A percentile compares a stretch with the other conserved stretches of the same genome.
These are phyloP conservation scores for Mortierella sp. DNA, from an alignment of 371 early-diverging fungal genomes.

Conservation along the genomic window DNA sequence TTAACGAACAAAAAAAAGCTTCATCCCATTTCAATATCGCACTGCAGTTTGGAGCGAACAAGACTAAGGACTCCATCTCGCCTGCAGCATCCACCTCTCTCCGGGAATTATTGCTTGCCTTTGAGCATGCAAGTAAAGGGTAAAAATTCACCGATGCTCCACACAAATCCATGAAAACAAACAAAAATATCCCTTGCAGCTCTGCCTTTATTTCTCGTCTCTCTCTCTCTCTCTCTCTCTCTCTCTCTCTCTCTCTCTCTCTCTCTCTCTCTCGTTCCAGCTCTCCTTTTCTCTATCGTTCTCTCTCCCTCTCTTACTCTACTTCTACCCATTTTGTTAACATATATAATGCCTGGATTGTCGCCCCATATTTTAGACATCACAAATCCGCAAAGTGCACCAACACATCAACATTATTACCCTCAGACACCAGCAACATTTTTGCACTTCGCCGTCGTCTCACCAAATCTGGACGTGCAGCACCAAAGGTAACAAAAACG, in stretches of 20 bases:
- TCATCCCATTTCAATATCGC: constrained; percentile 15
- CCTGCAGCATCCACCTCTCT: constrained; percentile 29
- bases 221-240: neutral
- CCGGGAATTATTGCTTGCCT: constrained; percentile 25
- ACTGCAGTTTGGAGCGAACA: constrained; percentile 31
- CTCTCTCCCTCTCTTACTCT: neutral
- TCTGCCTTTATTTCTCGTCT: constrained; percentile 6
- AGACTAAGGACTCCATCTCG: neutral
- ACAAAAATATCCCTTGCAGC: neutral
- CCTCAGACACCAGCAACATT: neutral
- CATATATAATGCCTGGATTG: neutral
- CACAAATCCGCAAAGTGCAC: neutral
- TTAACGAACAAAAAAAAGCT: neutral
- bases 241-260: neutral
- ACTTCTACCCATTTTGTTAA: neutral
- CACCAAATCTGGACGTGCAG: neutral
- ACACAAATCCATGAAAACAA: neutral
- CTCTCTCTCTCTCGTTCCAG: neutral
- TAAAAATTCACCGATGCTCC: constrained; percentile 4
- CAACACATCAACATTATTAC: neutral
- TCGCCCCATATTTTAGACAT: neutral
- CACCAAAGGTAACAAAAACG: neutral
- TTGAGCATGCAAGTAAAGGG: constrained; percentile 33
- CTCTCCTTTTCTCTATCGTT: neutral
- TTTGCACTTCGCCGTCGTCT: neutral